These are phyloP conservation scores for Urtica urens DNA, from an alignment of 306 rosid genomes.

Conservation along the genomic window DNA sequence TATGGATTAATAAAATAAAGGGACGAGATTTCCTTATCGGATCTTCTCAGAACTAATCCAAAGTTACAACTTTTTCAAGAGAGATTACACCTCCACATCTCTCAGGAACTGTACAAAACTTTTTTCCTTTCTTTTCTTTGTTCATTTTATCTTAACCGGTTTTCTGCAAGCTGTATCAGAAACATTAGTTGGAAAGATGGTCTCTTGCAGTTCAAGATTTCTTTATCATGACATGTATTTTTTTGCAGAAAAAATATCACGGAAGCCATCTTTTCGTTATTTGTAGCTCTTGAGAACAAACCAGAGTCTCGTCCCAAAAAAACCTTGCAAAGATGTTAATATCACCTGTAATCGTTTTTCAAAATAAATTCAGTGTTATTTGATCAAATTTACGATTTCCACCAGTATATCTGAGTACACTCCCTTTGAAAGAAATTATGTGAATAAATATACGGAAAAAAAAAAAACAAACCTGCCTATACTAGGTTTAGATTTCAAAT, in stretches of 20 bases:
- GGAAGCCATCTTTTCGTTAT: slow-evolving; percentile 10
- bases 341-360: slow-evolving; percentile 6
- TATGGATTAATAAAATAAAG: too few species aligned
- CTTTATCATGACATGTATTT: background rate
- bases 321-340: slow-evolving; percentile 7
- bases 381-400: background rate
- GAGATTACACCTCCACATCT: background rate
- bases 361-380: background rate
- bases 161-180: slow-evolving; percentile 1
- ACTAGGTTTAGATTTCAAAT: background rate
- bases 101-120: slow-evolving; percentile 15
- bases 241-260: too few species aligned
- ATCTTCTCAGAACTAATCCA: too few species aligned
- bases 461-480: slow-evolving; percentile 10
- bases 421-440: background rate
- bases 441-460: background rate
- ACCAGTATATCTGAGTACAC: background rate
- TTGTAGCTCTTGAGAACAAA: slow-evolving; percentile 1
- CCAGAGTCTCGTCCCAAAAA: slow-evolving; percentile 2
- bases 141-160: background rate
- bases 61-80: background rate
- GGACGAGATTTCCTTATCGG: too few species aligned
- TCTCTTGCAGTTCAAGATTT: slow-evolving; percentile 13
- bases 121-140: background rate
- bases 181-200: slow-evolving; percentile 4